phyloP scores from a whole-genome alignment of 306 rosid species.

The Trifolium fragiferum region DNA sequence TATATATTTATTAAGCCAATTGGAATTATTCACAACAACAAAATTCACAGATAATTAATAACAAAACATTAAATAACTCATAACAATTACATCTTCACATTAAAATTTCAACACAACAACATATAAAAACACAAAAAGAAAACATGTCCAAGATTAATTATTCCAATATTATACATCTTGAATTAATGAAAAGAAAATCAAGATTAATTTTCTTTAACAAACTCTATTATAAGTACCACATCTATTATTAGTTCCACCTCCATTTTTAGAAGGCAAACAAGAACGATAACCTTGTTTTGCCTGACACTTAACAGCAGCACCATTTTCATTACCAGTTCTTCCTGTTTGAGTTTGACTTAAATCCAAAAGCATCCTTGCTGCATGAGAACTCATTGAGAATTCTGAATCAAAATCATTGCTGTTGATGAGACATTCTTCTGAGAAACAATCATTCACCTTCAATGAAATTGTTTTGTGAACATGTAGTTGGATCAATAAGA shows the following conservation, averaged over 20 bases:
- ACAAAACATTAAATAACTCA: not conserved
- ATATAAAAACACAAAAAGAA: slow-evolving; percentile 2
- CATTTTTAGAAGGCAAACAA: slow-evolving; percentile 32
- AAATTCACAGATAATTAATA: not conserved
- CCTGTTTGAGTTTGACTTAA: not conserved
- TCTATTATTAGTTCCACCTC: not conserved
- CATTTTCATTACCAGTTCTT: slow-evolving; percentile 14
- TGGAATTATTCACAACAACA: slow-evolving; percentile 34
- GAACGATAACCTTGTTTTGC: slow-evolving; percentile 36
- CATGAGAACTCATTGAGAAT: slow-evolving; percentile 36
- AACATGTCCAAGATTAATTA: slow-evolving; percentile 1
- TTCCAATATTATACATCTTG: not conserved
- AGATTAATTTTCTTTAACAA: slow-evolving; percentile 35
- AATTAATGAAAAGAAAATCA: not conserved
- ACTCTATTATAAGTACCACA: slow-evolving; percentile 25
- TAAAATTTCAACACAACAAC: not conserved
- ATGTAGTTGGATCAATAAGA: slow-evolving; percentile 38
- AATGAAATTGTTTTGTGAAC: not conserved
- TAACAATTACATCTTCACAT: not conserved
- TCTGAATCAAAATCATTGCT: slow-evolving; percentile 37
- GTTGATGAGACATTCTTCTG: slow-evolving; percentile 42
- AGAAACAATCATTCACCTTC: slow-evolving; percentile 8
- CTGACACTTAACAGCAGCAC: slow-evolving; percentile 37
- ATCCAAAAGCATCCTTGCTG: slow-evolving; percentile 44
- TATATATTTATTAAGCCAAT: not conserved